Evolutionary conservation across 2,329 filamentous ascomycete genomes (phyloP).

Genomic region (Alternaria gaisen): DNA sequence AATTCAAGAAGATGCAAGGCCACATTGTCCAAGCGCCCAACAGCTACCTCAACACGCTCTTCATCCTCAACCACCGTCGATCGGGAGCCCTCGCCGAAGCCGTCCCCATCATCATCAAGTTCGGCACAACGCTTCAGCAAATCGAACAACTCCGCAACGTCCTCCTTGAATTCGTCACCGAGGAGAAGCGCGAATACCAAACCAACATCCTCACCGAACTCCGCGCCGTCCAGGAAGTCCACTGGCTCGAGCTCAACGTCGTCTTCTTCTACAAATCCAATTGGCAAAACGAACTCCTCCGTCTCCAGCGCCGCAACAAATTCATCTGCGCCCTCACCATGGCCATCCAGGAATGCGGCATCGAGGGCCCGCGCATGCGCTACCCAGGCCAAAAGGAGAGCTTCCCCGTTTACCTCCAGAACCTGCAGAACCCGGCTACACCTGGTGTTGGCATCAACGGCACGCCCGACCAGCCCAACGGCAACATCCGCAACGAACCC

Average conservation of each 20-base stretch:
- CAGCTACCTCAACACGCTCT: constrained; percentile 88
- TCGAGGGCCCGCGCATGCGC: constrained; percentile 82
- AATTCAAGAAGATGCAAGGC: constrained; percentile 98
- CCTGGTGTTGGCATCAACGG: constrained; percentile 54
- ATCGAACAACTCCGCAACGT: constrained; percentile 83
- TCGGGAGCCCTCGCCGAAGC: constrained; percentile 89
- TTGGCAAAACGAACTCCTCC: constrained; percentile 92
- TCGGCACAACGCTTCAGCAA: constrained; percentile 82
- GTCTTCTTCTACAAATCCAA: constrained; percentile 98
- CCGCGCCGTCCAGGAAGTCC: constrained; percentile 79
- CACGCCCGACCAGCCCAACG: constrained; percentile 56
- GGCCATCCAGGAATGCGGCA: constrained; percentile 82
- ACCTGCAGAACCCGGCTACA: constrained; percentile 57
- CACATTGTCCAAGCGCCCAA: constrained; percentile 96
- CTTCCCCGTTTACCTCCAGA: constrained; percentile 71
- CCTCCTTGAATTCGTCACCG: constrained; percentile 82
- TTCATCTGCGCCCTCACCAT: constrained; percentile 93
- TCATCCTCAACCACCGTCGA: constrained; percentile 93
- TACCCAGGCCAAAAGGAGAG: constrained; percentile 73
- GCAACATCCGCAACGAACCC: constrained; percentile 46
- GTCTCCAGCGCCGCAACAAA: constrained; percentile 89
- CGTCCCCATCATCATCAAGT: constrained; percentile 83
- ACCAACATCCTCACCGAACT: constrained; percentile 87
- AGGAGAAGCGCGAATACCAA: constrained; percentile 90
- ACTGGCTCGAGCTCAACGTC: constrained; percentile 87